Evolutionary conservation across 2,329 filamentous ascomycete genomes (phyloP).

Genomic region (Raffaelea albimanens): DNA sequence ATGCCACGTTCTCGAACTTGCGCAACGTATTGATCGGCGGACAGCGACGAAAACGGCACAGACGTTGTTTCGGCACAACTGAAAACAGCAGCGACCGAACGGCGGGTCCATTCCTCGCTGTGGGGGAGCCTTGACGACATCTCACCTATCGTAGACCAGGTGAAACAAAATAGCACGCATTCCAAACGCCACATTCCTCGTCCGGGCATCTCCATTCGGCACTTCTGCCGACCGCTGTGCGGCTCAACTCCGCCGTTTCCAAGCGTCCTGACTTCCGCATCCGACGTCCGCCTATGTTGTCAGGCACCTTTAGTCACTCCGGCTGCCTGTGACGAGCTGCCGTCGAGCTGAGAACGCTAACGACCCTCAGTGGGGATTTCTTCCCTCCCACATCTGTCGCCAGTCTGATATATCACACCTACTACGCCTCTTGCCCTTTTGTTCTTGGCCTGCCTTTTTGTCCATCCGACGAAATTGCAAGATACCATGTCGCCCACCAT

Average conservation of each 20-base stretch:
- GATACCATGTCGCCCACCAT: slow-evolving; percentile 7
- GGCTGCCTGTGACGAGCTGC: background rate
- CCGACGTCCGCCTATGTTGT: slow-evolving; percentile 2
- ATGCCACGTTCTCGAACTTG: background rate
- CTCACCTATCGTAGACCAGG: too few species aligned
- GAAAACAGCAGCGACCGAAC: background rate
- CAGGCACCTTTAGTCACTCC: background rate
- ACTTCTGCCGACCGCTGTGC: background rate
- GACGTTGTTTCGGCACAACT: background rate
- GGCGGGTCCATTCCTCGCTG: background rate
- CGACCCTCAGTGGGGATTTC: background rate
- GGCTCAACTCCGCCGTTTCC: background rate
- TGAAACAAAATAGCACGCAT: too few species aligned
- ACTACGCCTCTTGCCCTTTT: too few species aligned
- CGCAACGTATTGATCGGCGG: background rate
- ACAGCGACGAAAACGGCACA: background rate
- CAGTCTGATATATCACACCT: too few species aligned
- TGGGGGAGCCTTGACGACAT: too few species aligned
- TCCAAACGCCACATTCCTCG: background rate
- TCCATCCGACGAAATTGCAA: too few species aligned
- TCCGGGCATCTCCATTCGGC: background rate
- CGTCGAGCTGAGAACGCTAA: background rate
- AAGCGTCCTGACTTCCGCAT: background rate
- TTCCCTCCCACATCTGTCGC: too few species aligned
- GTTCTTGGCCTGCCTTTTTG: too few species aligned